Evolutionary conservation across 2,329 filamentous ascomycete genomes (phyloP).

Genomic region (Botryotinia calthae): DNA sequence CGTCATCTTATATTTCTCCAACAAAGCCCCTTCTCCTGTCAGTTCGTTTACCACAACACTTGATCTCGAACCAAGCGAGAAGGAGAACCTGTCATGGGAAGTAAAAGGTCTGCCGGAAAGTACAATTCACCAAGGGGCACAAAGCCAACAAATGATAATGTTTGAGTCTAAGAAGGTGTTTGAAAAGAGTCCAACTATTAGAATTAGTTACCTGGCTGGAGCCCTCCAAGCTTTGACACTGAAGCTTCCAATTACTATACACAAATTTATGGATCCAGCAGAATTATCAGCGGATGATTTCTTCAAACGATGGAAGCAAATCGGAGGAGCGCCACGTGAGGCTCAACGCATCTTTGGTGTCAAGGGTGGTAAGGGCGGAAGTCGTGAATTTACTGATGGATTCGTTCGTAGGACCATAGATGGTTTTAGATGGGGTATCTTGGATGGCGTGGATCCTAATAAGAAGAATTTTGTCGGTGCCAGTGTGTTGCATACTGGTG

Average conservation of each 20-base stretch:
- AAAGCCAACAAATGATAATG: conserved; percentile 92
- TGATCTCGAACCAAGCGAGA: conserved; percentile 70
- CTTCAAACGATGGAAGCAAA: conserved; percentile 99
- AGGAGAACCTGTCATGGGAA: conserved; percentile 72
- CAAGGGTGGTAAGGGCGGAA: conserved; percentile 50
- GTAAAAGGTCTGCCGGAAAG: conserved; percentile 86
- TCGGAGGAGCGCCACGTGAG: conserved; percentile 83
- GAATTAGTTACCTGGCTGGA: conserved; percentile 91
- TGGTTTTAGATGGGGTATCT: conserved; percentile 85
- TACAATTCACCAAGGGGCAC: conserved; percentile 67
- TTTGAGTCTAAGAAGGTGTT: conserved; percentile 86
- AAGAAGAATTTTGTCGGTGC: conserved; percentile 90
- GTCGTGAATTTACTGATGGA: conserved; percentile 63
- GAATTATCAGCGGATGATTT: conserved; percentile 88
- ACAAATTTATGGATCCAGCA: conserved; percentile 96
- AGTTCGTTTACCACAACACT: conserved; percentile 92
- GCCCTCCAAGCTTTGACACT: conserved; percentile 89
- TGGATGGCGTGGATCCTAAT: conserved; percentile 87
- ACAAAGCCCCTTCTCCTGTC: conserved; percentile 83
- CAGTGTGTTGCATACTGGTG: conserved; percentile 77
- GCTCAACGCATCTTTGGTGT: conserved; percentile 82
- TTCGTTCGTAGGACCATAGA: conserved; percentile 73
- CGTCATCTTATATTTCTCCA: conserved; percentile 91
- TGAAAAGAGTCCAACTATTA: conserved; percentile 80
- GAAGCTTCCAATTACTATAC: conserved; percentile 81